Evolutionary conservation across 257 asterid genomes (phyloP).

Genomic region (Solanum megistacrolobum): DNA sequence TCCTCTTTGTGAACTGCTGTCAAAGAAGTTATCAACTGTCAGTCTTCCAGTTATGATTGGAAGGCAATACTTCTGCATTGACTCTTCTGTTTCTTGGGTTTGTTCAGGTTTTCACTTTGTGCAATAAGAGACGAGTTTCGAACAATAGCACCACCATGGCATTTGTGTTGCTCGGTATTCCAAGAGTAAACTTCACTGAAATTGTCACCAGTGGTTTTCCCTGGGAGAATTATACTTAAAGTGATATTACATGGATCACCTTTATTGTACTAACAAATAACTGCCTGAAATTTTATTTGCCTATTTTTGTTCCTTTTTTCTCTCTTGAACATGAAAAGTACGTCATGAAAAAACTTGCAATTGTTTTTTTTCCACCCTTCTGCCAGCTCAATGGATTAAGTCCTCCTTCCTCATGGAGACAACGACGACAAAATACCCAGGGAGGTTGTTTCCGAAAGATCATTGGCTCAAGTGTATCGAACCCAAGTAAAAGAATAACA

Average conservation of each 20-base stretch:
- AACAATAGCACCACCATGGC: neutral
- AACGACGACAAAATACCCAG: neutral
- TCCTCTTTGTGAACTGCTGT: neutral
- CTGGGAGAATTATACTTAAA: neutral
- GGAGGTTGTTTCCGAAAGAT: neutral
- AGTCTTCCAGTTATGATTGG: neutral
- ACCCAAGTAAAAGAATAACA: too few species aligned
- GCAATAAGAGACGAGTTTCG: neutral
- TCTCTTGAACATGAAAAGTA: neutral
- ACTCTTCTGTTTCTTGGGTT: neutral
- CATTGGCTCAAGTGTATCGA: neutral
- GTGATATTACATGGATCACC: neutral
- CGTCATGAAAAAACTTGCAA: neutral
- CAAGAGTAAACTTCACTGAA: neutral
- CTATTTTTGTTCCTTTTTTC: neutral
- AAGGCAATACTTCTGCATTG: neutral
- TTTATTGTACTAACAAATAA: neutral
- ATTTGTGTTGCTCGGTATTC: neutral
- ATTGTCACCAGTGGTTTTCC: neutral
- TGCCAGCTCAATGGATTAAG: neutral
- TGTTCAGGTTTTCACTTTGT: neutral
- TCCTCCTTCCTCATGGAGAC: neutral
- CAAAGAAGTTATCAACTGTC: neutral
- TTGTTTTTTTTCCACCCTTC: neutral
- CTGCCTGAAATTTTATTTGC: neutral